Percentiles rank a stretch among this genome's conserved stretches.
Evolutionary conservation across 257 asterid species (phyloP).

Genomic region (Prunella vulgaris): DNA sequence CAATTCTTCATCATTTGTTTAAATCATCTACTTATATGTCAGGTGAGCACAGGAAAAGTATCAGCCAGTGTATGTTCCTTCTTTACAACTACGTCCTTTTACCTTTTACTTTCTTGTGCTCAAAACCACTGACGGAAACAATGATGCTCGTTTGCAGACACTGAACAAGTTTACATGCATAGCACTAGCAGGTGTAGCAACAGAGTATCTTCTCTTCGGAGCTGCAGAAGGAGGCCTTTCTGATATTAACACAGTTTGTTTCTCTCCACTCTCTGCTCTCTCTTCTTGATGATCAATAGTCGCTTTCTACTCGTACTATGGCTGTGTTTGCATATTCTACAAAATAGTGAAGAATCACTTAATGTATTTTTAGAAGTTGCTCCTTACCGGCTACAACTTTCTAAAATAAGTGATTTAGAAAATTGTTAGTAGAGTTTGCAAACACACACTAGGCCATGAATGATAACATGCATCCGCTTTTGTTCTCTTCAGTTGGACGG

Average conservation of each 20-base stretch:
- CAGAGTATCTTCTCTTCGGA: slow-evolving; percentile 86
- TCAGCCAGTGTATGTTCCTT: slow-evolving; percentile 59
- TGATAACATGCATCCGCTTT: not conserved
- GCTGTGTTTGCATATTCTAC: not conserved
- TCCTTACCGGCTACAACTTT: too few relatives aligned
- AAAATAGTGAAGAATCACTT: not conserved
- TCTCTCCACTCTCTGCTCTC: not conserved
- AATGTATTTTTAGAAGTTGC: too few relatives aligned
- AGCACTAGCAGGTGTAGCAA: slow-evolving; percentile 92
- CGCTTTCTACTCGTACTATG: too few relatives aligned
- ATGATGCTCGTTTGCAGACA: slow-evolving; percentile 43
- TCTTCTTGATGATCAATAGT: too few relatives aligned
- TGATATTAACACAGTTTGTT: slow-evolving; percentile 62
- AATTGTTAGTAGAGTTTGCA: not conserved
- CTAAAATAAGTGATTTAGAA: not conserved
- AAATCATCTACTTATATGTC: slow-evolving; percentile 26
- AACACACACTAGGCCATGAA: not conserved
- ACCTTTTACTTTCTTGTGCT: not conserved
- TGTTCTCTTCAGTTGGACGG: slow-evolving; percentile 58
- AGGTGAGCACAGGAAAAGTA: slow-evolving; percentile 84
- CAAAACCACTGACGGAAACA: not conserved
- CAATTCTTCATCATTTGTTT: too few relatives aligned
- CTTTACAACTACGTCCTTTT: not conserved
- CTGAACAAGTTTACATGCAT: slow-evolving; percentile 85
- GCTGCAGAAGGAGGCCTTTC: slow-evolving; percentile 91